These are phyloP conservation scores for Podospora fimiseda DNA, from an alignment of 495 filamentous ascomycete genomes.

Conservation along the genomic window DNA sequence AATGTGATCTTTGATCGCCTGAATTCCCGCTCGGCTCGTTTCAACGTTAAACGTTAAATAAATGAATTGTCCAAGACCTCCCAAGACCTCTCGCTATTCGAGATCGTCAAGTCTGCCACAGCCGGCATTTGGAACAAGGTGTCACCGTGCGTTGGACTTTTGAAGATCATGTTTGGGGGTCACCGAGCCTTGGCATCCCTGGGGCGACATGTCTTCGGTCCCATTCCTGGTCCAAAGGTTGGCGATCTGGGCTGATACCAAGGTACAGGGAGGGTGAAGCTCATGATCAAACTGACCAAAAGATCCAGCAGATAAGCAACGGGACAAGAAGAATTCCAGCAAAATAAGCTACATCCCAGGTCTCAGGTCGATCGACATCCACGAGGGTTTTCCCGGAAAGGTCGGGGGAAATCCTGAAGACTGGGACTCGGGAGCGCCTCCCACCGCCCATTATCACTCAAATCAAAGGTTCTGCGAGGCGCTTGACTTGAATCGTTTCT, in stretches of 20 bases:
- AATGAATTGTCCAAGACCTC: background rate
- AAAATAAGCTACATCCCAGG: background rate
- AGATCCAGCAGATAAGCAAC: background rate
- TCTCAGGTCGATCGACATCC: background rate
- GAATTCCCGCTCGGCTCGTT: background rate
- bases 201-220: background rate
- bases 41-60: background rate
- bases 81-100: background rate
- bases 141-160: background rate
- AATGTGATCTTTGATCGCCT: background rate
- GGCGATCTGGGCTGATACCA: background rate
- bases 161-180: background rate
- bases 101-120: background rate
- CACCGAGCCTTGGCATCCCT: background rate
- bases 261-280: background rate
- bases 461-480: slow-evolving; percentile 4
- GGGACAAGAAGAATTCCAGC: background rate
- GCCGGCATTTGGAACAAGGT: background rate
- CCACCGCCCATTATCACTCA: background rate
- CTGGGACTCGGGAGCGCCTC: background rate
- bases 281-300: no score
- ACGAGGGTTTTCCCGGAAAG: background rate
- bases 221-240: background rate
- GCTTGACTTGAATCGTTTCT: slow-evolving; percentile 14
- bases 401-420: background rate